A percentile compares a stretch with the other conserved stretches of the same genome.
phyloP scores from a whole-genome alignment of 2,329 filamentous ascomycete genomes.

The Plectosphaerella cucumerina region DNA sequence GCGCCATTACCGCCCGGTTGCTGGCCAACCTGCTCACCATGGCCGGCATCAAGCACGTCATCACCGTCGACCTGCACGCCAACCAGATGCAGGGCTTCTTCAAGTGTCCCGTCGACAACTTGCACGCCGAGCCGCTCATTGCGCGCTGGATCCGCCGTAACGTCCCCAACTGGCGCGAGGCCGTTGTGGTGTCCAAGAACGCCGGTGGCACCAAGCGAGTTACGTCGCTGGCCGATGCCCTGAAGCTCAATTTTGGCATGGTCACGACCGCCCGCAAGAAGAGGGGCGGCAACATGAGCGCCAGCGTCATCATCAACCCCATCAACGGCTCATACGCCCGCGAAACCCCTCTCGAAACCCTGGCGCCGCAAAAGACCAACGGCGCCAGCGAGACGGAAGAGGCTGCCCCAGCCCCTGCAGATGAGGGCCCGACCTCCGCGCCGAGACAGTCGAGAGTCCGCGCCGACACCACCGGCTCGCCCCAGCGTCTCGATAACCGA shows the following conservation, averaged over 20 bases:
- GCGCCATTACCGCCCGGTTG: constrained; percentile 95
- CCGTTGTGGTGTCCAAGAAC: constrained; percentile 97
- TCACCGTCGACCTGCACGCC: constrained; percentile 93
- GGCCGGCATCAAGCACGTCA: constrained; percentile 93
- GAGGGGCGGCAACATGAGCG: constrained; percentile 62
- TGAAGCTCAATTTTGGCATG: constrained; percentile 97
- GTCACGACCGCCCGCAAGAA: constrained; percentile 80
- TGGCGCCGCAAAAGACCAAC: constrained; percentile 20
- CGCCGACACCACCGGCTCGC: constrained; percentile 10
- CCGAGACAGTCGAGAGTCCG: constrained; percentile 6
- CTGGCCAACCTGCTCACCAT: constrained; percentile 90
- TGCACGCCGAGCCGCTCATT: constrained; percentile 92
- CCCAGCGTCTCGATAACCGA: constrained; percentile 3
- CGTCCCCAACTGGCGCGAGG: constrained; percentile 81
- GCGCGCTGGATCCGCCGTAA: constrained; percentile 93
- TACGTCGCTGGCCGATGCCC: constrained; percentile 87
- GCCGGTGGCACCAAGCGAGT: constrained; percentile 95
- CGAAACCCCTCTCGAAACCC: constrained; percentile 34
- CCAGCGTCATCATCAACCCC: constrained; percentile 72
- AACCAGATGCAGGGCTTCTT: constrained; percentile 99
- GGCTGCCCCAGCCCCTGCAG: constrained; percentile 16
- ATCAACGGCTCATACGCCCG: constrained; percentile 54
- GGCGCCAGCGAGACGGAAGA: constrained; percentile 17
- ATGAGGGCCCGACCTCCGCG: constrained; percentile 10
- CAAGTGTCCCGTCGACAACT: constrained; percentile 93